Percentiles rank a stretch among this genome's conserved stretches.
Conservation (phyloP, 2,329 filamentous ascomycete species). For the Trichophyton benhamiae region DNA sequence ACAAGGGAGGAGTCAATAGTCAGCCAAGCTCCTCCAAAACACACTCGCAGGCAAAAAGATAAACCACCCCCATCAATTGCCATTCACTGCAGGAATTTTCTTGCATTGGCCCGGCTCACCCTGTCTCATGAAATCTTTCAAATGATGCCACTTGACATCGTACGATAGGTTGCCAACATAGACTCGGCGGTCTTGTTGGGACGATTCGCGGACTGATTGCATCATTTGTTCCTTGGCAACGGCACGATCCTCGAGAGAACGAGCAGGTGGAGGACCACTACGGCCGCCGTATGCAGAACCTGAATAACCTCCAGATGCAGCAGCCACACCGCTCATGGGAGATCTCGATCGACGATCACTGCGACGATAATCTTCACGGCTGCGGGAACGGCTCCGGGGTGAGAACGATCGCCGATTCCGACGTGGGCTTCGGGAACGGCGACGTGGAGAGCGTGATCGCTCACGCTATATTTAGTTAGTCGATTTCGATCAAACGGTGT, state of each 20-base stretch:
- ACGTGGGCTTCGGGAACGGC: slow-evolving; percentile 70
- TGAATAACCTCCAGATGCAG: slow-evolving; percentile 58
- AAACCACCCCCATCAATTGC: slow-evolving; percentile 11
- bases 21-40: slow-evolving; percentile 17
- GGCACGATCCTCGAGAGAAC: slow-evolving; percentile 72
- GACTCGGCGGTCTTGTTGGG: slow-evolving; percentile 96
- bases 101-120: slow-evolving; percentile 48
- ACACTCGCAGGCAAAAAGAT: slow-evolving; percentile 4
- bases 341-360: slow-evolving; percentile 67
- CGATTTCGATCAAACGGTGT: neutral
- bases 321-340: slow-evolving; percentile 65
- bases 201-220: slow-evolving; percentile 82
- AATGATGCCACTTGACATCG: slow-evolving; percentile 99
- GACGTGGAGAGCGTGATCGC: slow-evolving; percentile 53
- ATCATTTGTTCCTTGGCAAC: slow-evolving; percentile 90
- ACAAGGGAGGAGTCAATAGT: slow-evolving; percentile 26
- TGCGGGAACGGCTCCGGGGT: slow-evolving; percentile 65
- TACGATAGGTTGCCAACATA: slow-evolving; percentile 98
- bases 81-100: slow-evolving; percentile 10
- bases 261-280: slow-evolving; percentile 51
- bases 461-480: slow-evolving; percentile 49
- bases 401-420: slow-evolving; percentile 67
- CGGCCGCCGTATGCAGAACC: slow-evolving; percentile 47
- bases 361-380: slow-evolving; percentile 65
- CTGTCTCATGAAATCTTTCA: slow-evolving; percentile 99